Percentiles rank a stretch among this genome's conserved stretches.
phyloP scores from a whole-genome alignment of 1,284 basidiomycete species.

The Trichosporon sp. region DNA sequence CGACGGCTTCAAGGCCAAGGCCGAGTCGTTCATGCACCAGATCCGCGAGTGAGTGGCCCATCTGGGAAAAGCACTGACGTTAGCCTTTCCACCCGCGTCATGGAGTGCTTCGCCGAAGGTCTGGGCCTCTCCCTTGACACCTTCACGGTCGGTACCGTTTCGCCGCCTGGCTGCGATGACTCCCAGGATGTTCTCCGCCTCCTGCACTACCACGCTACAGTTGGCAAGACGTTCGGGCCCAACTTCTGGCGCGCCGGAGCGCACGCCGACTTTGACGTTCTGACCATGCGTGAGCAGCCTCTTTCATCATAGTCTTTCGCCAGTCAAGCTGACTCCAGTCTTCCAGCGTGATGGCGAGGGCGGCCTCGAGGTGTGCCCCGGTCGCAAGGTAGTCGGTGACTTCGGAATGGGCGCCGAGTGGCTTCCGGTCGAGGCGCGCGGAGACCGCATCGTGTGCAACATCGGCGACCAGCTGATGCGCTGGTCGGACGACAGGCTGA shows the following conservation, averaged over 20 bases:
- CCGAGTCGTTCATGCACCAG: constrained; percentile 30
- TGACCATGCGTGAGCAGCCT: background rate
- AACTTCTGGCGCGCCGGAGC: constrained; percentile 38
- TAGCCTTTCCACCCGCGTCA: constrained; percentile 29
- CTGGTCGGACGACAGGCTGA: constrained; percentile 37
- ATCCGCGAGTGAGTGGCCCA: constrained; percentile 24
- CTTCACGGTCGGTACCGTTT: constrained; percentile 30
- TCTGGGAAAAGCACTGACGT: constrained; percentile 15
- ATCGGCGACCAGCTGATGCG: constrained; percentile 36
- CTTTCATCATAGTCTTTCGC: too few species aligned
- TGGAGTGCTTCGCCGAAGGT: constrained; percentile 36
- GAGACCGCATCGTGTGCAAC: constrained; percentile 37
- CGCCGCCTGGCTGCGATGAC: constrained; percentile 25
- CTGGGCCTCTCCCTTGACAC: constrained; percentile 28
- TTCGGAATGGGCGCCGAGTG: constrained; percentile 35
- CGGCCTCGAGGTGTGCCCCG: constrained; percentile 37
- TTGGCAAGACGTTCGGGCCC: constrained; percentile 31
- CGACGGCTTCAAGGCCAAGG: constrained; percentile 16
- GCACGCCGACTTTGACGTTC: constrained; percentile 34
- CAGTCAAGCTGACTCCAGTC: constrained; percentile 11
- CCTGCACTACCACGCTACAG: constrained; percentile 34
- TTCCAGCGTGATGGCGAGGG: constrained; percentile 37
- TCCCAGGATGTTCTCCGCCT: constrained; percentile 30
- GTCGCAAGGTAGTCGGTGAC: constrained; percentile 34
- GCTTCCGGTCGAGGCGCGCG: constrained; percentile 31